Base-by-base conservation (phyloP, 2,329 filamentous ascomycete genomes). In the Aspergillus ibericus region DNA sequence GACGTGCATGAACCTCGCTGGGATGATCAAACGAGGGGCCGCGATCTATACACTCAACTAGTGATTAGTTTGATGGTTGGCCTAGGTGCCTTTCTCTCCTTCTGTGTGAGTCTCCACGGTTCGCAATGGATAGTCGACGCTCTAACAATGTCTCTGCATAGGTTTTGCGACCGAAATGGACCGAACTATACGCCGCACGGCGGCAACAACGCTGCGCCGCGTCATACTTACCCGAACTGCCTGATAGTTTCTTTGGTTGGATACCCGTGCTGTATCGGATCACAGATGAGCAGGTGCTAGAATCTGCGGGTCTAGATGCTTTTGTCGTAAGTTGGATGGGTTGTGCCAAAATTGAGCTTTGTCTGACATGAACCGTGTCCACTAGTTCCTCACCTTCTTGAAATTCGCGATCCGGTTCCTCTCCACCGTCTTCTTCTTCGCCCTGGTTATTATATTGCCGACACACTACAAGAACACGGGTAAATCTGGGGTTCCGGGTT, bases 351-450 rank as follows among this genome's bases (percentile, higher is more conserved):
- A 5, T 56, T 38, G 52, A 42, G 32, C 34, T 18, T 16, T 25
- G 22, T n/a, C 25, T 42, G 32, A 53, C 47, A n/a, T 27, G 9
- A 7, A 3, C 15, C 20, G 15, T 13, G 20, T 36, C 2, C 9
- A 16, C 55, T 68, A 86, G 84, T 97, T 99, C 72, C 82, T 99
- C 13, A 85, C 89, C 15, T 99, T 99, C 77, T 98, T 97, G 82
- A 96, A 93, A 73, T 95, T 98, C 86, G 89, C 93, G 12, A 90
- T 92, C 64, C 91, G 89, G 62, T 89, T 97, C 66, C 88, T 98
- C 52, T 79, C 85, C 15, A 79, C 90, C 53, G 89, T 96, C 68
- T 85, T 95, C 57, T 86, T 96, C 74, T 92, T 98, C 69, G 89
- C 93, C 27, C 81, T 90, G 35, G 81, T 85, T 15, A 85, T 99